A percentile compares a stretch with the other conserved stretches of the same genome.
Evolutionary conservation across 1,139 yeast genomes (phyloP).

Genomic region (Wickerhamiella pararugosa): DNA sequence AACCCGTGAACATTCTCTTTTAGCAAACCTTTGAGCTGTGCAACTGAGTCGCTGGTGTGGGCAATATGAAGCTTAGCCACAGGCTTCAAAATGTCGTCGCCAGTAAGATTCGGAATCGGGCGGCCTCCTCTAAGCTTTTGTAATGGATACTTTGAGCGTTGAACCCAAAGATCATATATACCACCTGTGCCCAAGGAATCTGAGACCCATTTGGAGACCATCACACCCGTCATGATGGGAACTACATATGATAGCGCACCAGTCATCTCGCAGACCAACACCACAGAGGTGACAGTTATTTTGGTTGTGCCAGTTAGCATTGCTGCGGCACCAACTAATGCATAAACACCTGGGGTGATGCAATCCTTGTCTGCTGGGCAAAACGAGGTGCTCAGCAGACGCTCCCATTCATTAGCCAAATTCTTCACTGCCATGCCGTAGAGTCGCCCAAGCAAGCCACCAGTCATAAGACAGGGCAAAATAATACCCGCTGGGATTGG

Average conservation of each 20-base stretch:
- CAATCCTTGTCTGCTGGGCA: constrained; percentile 38
- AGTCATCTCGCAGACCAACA: constrained; percentile 90
- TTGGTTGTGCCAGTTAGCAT: constrained; percentile 89
- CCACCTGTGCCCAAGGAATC: constrained; percentile 29
- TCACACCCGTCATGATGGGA: constrained; percentile 66
- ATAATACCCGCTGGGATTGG: constrained; percentile 61
- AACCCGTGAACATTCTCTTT: constrained; percentile 2
- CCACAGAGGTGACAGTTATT: constrained; percentile 81
- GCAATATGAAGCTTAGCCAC: background rate
- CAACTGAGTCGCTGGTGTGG: constrained; percentile 1
- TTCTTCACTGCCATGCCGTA: constrained; percentile 42
- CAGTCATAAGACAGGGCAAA: constrained; percentile 57
- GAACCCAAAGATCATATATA: constrained; percentile 31
- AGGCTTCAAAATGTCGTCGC: constrained; percentile 7
- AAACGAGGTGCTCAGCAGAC: constrained; percentile 21
- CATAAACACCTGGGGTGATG: constrained; percentile 85
- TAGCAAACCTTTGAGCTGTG: constrained; percentile 1
- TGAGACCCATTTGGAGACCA: constrained; percentile 34
- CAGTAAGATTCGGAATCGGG: constrained; percentile 6
- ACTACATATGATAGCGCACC: constrained; percentile 85
- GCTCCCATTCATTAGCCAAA: constrained; percentile 21
- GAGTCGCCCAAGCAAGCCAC: constrained; percentile 55
- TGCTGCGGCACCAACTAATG: constrained; percentile 95
- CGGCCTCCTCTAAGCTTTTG: background rate
- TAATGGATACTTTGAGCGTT: constrained; percentile 1